phyloP scores from a whole-genome alignment of 495 filamentous ascomycete species.

The Trichoderma reesei region DNA sequence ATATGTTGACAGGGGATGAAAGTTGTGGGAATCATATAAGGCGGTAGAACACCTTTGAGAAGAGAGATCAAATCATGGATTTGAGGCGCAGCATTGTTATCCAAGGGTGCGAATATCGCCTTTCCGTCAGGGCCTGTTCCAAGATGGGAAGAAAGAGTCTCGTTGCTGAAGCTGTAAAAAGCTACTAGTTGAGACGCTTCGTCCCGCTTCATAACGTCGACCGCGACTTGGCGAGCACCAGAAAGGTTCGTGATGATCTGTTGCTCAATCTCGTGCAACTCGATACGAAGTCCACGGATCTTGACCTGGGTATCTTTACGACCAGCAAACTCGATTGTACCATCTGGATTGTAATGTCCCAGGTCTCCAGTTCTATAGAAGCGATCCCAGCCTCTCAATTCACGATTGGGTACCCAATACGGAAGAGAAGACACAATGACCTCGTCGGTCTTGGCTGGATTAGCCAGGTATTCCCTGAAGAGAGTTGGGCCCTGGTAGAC shows the following conservation, averaged over 20 bases:
- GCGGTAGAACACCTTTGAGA: slow-evolving; percentile 77
- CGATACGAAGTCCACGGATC: slow-evolving; percentile 22
- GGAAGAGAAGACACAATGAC: slow-evolving; percentile 34
- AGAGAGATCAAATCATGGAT: slow-evolving; percentile 35
- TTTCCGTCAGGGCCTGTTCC: slow-evolving; percentile 46
- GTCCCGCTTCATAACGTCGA: slow-evolving; percentile 14
- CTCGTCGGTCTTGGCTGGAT: slow-evolving; percentile 41
- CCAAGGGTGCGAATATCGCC: not conserved
- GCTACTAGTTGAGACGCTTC: not conserved
- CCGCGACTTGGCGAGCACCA: not conserved
- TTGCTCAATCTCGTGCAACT: slow-evolving; percentile 21
- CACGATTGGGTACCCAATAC: slow-evolving; percentile 8
- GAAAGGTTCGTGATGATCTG: not conserved
- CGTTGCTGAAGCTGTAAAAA: slow-evolving; percentile 23
- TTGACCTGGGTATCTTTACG: slow-evolving; percentile 19
- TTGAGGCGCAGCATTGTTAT: slow-evolving; percentile 26
- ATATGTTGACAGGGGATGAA: not conserved
- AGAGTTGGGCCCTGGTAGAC: slow-evolving; percentile 35
- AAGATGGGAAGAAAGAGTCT: slow-evolving; percentile 7
- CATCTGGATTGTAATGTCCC: slow-evolving; percentile 31
- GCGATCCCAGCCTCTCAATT: slow-evolving; percentile 13
- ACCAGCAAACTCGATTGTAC: slow-evolving; percentile 8
- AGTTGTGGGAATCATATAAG: slow-evolving; percentile 45
- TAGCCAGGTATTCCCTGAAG: slow-evolving; percentile 44
- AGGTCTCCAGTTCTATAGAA: slow-evolving; percentile 40